A percentile compares a stretch with the other conserved stretches of the same genome.
These are phyloP conservation scores for Penicillium steckii DNA, from an alignment of 495 filamentous ascomycete genomes.

Conservation along the genomic window DNA sequence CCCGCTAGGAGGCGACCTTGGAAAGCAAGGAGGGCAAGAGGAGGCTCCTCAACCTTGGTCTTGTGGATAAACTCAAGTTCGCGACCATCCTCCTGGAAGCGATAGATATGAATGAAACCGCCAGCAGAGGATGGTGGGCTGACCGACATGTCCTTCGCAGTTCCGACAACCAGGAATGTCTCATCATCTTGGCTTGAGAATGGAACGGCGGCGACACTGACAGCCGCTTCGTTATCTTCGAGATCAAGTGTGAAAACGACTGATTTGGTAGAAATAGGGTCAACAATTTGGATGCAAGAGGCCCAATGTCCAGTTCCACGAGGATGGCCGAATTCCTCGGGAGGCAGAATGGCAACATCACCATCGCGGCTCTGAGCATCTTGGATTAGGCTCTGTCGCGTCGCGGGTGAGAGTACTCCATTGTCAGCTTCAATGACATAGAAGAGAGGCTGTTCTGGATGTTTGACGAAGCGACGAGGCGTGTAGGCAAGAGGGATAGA, in stretches of 20 bases:
- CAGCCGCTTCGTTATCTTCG: constrained; percentile 86
- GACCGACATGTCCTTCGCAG: constrained; percentile 82
- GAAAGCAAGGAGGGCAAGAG: constrained; percentile 84
- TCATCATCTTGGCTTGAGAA: constrained; percentile 89
- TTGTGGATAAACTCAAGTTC: constrained; percentile 95
- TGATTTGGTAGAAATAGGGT: constrained; percentile 71
- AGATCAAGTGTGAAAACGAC: constrained; percentile 77
- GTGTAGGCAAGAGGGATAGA: constrained; percentile 88
- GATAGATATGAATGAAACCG: constrained; percentile 91
- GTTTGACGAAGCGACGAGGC: constrained; percentile 79
- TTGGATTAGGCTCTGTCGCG: constrained; percentile 65
- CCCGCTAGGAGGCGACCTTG: constrained; percentile 87
- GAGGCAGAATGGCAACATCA: constrained; percentile 64
- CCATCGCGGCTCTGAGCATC: constrained; percentile 66
- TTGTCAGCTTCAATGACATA: constrained; percentile 94
- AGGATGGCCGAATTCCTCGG: constrained; percentile 89
- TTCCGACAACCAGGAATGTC: constrained; percentile 87
- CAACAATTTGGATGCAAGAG: constrained; percentile 87
- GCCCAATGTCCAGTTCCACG: constrained; percentile 85
- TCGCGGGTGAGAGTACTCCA: constrained; percentile 76
- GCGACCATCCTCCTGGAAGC: constrained; percentile 81
- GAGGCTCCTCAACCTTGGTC: constrained; percentile 84
- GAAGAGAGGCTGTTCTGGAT: constrained; percentile 84
- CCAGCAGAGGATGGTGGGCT: constrained; percentile 70
- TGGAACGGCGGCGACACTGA: constrained; percentile 77